A percentile compares a stretch with the other conserved stretches of the same genome.
Evolutionary conservation across 805 yeast genomes (phyloP).

Genomic region (Saturnispora silvae): DNA sequence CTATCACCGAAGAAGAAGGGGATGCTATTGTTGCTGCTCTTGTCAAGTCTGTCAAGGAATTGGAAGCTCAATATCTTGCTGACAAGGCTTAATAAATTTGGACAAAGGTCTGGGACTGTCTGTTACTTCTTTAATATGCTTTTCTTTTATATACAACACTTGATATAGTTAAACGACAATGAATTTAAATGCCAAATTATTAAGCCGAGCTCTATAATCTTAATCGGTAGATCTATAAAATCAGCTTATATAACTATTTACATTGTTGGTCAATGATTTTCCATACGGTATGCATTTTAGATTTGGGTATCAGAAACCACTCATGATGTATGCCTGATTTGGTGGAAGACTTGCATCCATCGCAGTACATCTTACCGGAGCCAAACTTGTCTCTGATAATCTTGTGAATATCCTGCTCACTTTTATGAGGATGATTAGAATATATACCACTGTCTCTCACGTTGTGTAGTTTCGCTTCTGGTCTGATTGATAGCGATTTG

Average conservation of each 20-base stretch:
- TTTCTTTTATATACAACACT: too few relatives aligned
- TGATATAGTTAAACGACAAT: too few relatives aligned
- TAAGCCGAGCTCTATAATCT: too few relatives aligned
- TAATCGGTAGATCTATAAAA: too few relatives aligned
- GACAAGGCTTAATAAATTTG: constrained; percentile 2
- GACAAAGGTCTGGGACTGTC: too few relatives aligned
- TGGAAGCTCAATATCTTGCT: constrained; percentile 14
- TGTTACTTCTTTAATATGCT: too few relatives aligned
- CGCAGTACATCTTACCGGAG: constrained; percentile 37
- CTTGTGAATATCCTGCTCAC: constrained; percentile 35
- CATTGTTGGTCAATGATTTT: constrained; percentile 13
- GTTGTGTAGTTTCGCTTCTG: constrained; percentile 2
- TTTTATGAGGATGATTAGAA: constrained; percentile 22
- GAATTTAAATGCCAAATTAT: too few relatives aligned
- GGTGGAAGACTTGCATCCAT: constrained; percentile 8
- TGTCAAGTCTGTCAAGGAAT: constrained; percentile 14
- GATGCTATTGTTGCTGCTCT: constrained; percentile 27
- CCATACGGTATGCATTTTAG: constrained; percentile 25
- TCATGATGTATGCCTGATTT: constrained; percentile 32
- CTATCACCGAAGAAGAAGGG: constrained; percentile 30
- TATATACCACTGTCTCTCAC: constrained; percentile 28
- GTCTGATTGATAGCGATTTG: not conserved
- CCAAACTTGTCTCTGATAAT: constrained; percentile 32
- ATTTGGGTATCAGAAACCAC: constrained; percentile 46
- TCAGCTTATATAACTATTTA: too few relatives aligned